These are phyloP conservation scores for Leccinum solheimii DNA, from an alignment of 1,284 basidiomycete genomes.

Conservation along the genomic window DNA sequence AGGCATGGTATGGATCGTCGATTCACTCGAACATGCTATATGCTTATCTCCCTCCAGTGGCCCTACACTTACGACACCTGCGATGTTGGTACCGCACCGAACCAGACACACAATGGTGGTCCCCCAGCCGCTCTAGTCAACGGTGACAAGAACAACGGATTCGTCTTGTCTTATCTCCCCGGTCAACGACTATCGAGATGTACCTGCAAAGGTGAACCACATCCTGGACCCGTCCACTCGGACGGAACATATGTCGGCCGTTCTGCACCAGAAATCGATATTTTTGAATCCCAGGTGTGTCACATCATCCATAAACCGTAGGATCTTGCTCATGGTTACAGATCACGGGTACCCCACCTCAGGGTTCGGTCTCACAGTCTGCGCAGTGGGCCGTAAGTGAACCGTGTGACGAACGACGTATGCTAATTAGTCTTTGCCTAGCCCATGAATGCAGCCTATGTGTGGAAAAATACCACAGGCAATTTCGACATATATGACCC, in stretches of 20 bases:
- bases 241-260: slow-evolving; percentile 61
- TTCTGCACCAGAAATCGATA: slow-evolving; percentile 68
- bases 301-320: background rate
- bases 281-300: slow-evolving; percentile 57
- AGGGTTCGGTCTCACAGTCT: slow-evolving; percentile 50
- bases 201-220: slow-evolving; percentile 61
- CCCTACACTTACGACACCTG: slow-evolving; percentile 54
- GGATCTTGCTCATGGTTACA: slow-evolving; percentile 17
- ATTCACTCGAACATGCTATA: background rate
- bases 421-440: slow-evolving; percentile 10
- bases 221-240: slow-evolving; percentile 59
- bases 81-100: slow-evolving; percentile 59
- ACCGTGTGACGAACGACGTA: slow-evolving; percentile 12
- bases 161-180: slow-evolving; percentile 55
- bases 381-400: slow-evolving; percentile 45
- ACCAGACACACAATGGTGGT: slow-evolving; percentile 45
- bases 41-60: slow-evolving; percentile 35
- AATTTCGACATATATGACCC: slow-evolving; percentile 45
- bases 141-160: slow-evolving; percentile 38
- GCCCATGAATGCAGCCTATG: slow-evolving; percentile 36
- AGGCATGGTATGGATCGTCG: slow-evolving; percentile 45
- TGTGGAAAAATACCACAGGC: slow-evolving; percentile 41
- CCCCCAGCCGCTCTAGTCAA: slow-evolving; percentile 41
- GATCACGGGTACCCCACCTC: slow-evolving; percentile 37
- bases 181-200: slow-evolving; percentile 63